These are phyloP conservation scores for Hericium erinaceus DNA, from an alignment of 768 basidiomycete species.

Conservation along the genomic window DNA sequence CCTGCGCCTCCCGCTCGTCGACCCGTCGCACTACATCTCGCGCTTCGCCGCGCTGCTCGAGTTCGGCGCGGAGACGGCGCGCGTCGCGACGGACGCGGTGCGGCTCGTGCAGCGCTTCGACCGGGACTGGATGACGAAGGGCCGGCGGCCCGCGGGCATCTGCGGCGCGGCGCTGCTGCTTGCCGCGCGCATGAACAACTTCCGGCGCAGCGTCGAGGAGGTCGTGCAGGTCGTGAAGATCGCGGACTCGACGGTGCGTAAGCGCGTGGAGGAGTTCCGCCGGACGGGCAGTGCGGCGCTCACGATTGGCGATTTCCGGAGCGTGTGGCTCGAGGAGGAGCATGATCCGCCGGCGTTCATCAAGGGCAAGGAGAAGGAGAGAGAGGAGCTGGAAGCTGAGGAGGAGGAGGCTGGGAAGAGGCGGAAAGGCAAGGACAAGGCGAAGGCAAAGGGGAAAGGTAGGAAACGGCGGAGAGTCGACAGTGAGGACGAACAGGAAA, in stretches of 20 bases:
- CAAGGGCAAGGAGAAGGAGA: slow-evolving; percentile 64
- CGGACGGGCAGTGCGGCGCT: slow-evolving; percentile 77
- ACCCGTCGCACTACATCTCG: slow-evolving; percentile 94
- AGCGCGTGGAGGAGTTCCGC: slow-evolving; percentile 91
- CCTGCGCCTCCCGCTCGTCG: slow-evolving; percentile 79
- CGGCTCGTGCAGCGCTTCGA: slow-evolving; percentile 91
- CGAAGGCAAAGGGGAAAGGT: slow-evolving; percentile 17
- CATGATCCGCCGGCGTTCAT: slow-evolving; percentile 88
- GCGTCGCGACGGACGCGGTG: slow-evolving; percentile 87
- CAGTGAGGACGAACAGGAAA: slow-evolving; percentile 28
- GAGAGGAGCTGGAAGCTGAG: slow-evolving; percentile 27
- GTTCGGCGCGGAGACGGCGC: slow-evolving; percentile 90
- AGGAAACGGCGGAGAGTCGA: slow-evolving; percentile 29
- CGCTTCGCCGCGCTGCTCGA: slow-evolving; percentile 92
- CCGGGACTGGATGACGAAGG: slow-evolving; percentile 95
- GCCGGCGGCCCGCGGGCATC: slow-evolving; percentile 92
- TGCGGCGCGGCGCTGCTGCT: slow-evolving; percentile 93
- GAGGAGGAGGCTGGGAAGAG: slow-evolving; percentile 24
- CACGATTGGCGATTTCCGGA: slow-evolving; percentile 84
- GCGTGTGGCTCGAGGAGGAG: slow-evolving; percentile 85
- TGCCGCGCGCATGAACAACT: slow-evolving; percentile 98
- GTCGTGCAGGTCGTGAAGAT: slow-evolving; percentile 99
- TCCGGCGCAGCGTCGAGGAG: slow-evolving; percentile 85
- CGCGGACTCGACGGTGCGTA: slow-evolving; percentile 89
- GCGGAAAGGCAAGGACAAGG: slow-evolving; percentile 22